Evolutionary conservation across 2,329 filamentous ascomycete species (phyloP).

Genomic region (Exophiala lecanii-corni): DNA sequence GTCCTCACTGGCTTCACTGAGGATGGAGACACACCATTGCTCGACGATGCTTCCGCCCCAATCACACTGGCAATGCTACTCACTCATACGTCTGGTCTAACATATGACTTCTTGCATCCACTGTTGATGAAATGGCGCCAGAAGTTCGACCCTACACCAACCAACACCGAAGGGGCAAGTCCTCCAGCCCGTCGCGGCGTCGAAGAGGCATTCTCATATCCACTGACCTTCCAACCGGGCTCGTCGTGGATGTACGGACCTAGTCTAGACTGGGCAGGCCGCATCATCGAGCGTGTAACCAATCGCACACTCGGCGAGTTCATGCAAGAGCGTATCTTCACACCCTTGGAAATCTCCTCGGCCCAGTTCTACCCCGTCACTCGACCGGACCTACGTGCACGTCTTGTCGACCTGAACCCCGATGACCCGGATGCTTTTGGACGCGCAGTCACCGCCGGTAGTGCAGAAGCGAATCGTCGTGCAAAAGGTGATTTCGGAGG

Average conservation of each 20-base stretch:
- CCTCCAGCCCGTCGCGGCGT: slow-evolving; percentile 30
- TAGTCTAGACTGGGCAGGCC: slow-evolving; percentile 51
- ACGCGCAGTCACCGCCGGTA: slow-evolving; percentile 33
- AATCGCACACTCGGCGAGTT: slow-evolving; percentile 45
- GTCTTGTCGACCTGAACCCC: slow-evolving; percentile 37
- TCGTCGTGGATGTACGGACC: slow-evolving; percentile 58
- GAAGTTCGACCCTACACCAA: slow-evolving; percentile 27
- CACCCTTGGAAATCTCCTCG: slow-evolving; percentile 44
- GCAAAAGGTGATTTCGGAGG: slow-evolving; percentile 41
- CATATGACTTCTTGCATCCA: slow-evolving; percentile 11
- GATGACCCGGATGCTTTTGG: slow-evolving; percentile 34
- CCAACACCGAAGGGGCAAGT: slow-evolving; percentile 14
- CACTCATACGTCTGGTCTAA: slow-evolving; percentile 12
- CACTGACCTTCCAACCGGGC: slow-evolving; percentile 62
- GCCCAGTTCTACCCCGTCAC: slow-evolving; percentile 52
- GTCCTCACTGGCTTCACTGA: slow-evolving; percentile 47
- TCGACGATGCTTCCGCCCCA: slow-evolving; percentile 21
- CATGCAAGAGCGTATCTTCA: slow-evolving; percentile 44
- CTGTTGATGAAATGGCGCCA: slow-evolving; percentile 19
- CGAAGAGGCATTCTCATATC: slow-evolving; percentile 42
- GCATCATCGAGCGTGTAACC: slow-evolving; percentile 43
- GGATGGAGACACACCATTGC: slow-evolving; percentile 29
- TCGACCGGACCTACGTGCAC: slow-evolving; percentile 33
- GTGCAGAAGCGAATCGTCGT: slow-evolving; percentile 21
- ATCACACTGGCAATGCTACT: slow-evolving; percentile 20